phyloP scores from a whole-genome alignment of 139 green algal genomes.

The Ettlia oleoabundans region DNA sequence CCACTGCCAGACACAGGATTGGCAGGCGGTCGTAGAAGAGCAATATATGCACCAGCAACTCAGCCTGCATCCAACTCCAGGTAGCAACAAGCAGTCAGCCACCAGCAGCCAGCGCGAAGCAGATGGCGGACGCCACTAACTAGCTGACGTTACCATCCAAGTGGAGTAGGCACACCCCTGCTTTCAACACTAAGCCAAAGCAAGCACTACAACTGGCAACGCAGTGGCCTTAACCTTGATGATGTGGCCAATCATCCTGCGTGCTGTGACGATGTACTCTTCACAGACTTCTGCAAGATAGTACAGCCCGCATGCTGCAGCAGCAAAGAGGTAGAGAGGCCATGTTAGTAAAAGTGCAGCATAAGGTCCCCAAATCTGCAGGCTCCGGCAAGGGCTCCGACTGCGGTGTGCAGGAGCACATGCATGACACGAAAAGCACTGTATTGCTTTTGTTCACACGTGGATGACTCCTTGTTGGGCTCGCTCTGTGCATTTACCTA shows the following conservation, averaged over 20 bases:
- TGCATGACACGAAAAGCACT: background rate
- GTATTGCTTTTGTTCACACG: background rate
- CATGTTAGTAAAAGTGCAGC: too few species aligned
- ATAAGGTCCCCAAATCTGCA: too few species aligned
- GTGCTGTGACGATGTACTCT: constrained; percentile 53
- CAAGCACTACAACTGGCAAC: too few species aligned
- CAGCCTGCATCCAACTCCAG: constrained; percentile 16
- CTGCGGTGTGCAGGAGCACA: background rate
- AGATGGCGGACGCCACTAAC: background rate
- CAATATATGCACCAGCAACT: constrained; percentile 47
- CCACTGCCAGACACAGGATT: constrained; percentile 17
- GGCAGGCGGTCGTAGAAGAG: constrained; percentile 55
- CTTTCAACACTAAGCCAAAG: too few species aligned
- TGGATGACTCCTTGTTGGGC: background rate
- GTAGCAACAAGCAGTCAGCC: background rate
- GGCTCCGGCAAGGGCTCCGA: background rate
- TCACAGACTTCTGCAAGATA: constrained; percentile 63
- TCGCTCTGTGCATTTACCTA: constrained; percentile 28
- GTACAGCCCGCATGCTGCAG: constrained; percentile 59
- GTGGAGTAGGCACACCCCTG: too few species aligned
- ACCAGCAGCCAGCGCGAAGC: background rate
- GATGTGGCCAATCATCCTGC: constrained; percentile 35
- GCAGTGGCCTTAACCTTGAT: too few species aligned
- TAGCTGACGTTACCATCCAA: too few species aligned
- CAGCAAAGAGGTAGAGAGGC: background rate